Conservation (phyloP, 441 rosid genomes). For the Breynia disticha region DNA sequence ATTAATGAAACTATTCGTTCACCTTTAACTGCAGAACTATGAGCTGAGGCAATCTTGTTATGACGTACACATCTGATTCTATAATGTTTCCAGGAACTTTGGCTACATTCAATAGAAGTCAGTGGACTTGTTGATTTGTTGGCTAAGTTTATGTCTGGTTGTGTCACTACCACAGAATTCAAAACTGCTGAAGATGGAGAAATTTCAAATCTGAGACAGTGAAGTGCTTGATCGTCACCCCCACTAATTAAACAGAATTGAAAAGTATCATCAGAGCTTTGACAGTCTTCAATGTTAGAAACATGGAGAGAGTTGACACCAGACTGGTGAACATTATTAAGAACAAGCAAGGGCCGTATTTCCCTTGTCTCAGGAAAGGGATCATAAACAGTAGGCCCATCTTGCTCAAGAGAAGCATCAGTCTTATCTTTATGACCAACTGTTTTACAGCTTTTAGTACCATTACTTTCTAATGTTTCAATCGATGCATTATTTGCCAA, state of each 20-base stretch:
- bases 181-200: constrained; percentile 11
- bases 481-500: constrained; percentile 12
- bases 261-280: constrained; percentile 25
- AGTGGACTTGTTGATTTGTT: constrained; percentile 17
- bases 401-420: constrained; percentile 19
- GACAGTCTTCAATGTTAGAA: constrained; percentile 31
- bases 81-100: constrained; percentile 25
- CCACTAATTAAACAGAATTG: constrained; percentile 56
- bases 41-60: constrained; percentile 53
- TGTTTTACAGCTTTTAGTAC: constrained; percentile 9
- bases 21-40: constrained; percentile 94
- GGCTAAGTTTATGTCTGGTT: constrained; percentile 14
- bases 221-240: constrained; percentile 94
- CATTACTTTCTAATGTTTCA: constrained; percentile 16
- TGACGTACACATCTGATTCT: constrained; percentile 36
- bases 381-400: constrained; percentile 18
- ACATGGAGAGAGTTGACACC: constrained; percentile 86
- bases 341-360: constrained; percentile 50
- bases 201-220: constrained; percentile 40
- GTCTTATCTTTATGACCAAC: constrained; percentile 20
- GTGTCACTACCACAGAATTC: constrained; percentile 16
- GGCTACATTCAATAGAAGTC: constrained; percentile 12
- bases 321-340: constrained; percentile 61
- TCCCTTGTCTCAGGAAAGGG: constrained; percentile 35
- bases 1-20: background rate